Evolutionary conservation across 2,329 filamentous ascomycete genomes (phyloP), one percentile per base, ranked within the genome.

Genomic region (Botrytis paeoniae): DNA sequence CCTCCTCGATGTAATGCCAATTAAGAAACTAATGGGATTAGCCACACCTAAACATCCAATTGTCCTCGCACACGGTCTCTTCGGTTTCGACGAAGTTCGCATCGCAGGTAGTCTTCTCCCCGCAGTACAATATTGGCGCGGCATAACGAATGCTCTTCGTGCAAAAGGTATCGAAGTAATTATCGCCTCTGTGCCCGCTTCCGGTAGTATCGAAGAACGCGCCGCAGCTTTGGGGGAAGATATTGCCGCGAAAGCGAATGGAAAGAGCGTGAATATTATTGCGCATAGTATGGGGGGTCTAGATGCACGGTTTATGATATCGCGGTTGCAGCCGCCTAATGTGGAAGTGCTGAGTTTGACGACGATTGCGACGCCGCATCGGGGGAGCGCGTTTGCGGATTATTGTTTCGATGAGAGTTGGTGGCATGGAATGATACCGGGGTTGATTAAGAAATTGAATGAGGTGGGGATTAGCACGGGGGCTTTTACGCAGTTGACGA

Each of bases 231-330:
- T 92, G n/a, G 85, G 85, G 45, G 78, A 82, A 75, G 85, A 87
- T 75, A 90, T 91, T 73, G 84, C 84, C 65, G 78, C 81, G 35
- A 81, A 78, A 70, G 84, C 86, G 1, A 77, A 80, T 35, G 84
- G 84, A 29, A 83, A 82, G 74, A 88, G 90, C 69, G 93, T 97
- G 76, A 93, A 93, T 80, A 92, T 97, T 74, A 85, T 94, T 32
- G 89, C 89, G 59, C 92, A 94, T 82, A 88, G 85, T 76, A 91
- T 91, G 89, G 89, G 89, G 65, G 89, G 89, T 2, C 83, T 92
- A 5, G 89, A 91, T 79, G 87, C 89, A 16, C 84, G 89, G 63
- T 89, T 90, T 80, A 89, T 91, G 88, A 87, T 91, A 70, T 88
- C 88, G 35, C 84, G 84, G 69, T 82, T 90, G 20, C 82, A 82